phyloP scores from a whole-genome alignment of 257 asterid species.

The Solanum chilense region DNA sequence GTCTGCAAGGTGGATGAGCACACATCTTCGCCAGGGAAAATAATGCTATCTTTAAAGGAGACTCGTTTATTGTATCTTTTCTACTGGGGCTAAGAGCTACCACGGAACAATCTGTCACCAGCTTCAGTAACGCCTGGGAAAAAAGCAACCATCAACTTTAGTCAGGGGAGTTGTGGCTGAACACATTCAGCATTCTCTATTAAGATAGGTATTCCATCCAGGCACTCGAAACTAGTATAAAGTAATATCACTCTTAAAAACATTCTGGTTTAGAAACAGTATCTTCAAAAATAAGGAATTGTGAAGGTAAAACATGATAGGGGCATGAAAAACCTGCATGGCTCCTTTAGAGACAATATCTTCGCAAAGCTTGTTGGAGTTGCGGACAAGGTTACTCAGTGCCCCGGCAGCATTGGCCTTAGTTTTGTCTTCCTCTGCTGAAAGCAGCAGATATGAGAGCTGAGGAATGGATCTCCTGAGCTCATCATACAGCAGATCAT shows the following conservation, averaged over 20 bases:
- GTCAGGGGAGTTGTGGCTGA: background rate
- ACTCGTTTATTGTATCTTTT: conserved; percentile 63
- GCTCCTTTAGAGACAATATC: conserved; percentile 94
- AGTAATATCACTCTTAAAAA: background rate
- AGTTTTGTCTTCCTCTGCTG: conserved; percentile 92
- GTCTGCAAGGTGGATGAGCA: conserved; percentile 79
- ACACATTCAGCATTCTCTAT: background rate
- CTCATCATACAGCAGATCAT: conserved; percentile 76
- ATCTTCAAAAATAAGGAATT: background rate
- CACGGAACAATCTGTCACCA: conserved; percentile 69
- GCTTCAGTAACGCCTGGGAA: conserved; percentile 75
- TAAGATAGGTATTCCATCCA: background rate
- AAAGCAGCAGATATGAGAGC: conserved; percentile 58
- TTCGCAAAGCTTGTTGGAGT: conserved; percentile 86
- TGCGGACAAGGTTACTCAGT: conserved; percentile 89
- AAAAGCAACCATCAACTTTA: background rate
- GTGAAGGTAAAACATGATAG: background rate
- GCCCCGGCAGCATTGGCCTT: conserved; percentile 99
- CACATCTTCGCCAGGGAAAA: conserved; percentile 92
- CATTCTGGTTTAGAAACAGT: background rate
- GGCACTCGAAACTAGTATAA: background rate
- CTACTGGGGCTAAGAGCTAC: conserved; percentile 64
- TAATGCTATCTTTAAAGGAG: conserved; percentile 81
- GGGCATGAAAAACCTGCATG: conserved; percentile 51
- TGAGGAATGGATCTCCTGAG: conserved; percentile 87